phyloP scores from a whole-genome alignment of 306 rosid genomes.

The Herpetospermum pedunculosum region DNA sequence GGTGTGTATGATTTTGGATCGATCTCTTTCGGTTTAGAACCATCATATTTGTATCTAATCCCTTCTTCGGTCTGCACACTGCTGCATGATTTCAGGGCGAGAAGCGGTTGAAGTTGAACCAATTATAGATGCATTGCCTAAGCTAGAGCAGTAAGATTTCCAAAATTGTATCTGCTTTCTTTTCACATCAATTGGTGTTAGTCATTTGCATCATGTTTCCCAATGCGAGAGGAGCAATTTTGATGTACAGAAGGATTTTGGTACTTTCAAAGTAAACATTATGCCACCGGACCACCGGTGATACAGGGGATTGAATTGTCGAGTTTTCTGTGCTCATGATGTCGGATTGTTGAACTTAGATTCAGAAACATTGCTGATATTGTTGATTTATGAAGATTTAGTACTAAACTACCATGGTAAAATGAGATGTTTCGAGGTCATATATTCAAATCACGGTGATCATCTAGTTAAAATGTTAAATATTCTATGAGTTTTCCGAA shows the following conservation, averaged over 20 bases:
- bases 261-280: not conserved
- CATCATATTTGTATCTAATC: not conserved
- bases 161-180: not conserved
- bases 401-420: not conserved
- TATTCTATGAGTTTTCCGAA: not conserved
- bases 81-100: conserved; percentile 47
- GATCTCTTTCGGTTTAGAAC: not conserved
- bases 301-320: not conserved
- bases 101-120: conserved; percentile 89
- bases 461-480: not conserved
- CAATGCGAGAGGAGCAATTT: not conserved
- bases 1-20: conserved; percentile 29
- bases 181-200: not conserved
- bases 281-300: not conserved
- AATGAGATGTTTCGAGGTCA: not conserved
- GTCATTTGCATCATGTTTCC: not conserved
- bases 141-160: conserved; percentile 69
- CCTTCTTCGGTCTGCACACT: conserved; percentile 4
- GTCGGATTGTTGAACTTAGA: not conserved
- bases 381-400: not conserved
- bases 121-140: conserved; percentile 75
- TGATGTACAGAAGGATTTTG: not conserved
- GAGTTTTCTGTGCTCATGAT: not conserved
- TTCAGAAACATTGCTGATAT: not conserved
- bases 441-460: not conserved